Evolutionary conservation across 495 filamentous ascomycete species (phyloP).

Genomic region (Peziza echinospora): DNA sequence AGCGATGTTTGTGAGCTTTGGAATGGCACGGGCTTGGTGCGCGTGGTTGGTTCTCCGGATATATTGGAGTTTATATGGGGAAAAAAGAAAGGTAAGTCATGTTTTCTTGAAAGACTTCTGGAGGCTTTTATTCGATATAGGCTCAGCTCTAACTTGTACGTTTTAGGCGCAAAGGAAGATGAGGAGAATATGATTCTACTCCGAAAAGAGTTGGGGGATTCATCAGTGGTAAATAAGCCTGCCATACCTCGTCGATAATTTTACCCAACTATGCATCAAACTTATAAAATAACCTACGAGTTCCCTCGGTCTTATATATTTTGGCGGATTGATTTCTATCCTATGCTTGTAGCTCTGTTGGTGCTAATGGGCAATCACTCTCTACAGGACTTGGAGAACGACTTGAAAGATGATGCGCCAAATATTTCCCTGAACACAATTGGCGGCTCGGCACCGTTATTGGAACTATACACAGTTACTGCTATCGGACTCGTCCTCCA

Average conservation of each 20-base stretch:
- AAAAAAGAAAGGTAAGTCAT: too few relatives aligned
- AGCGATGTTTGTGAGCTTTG: slow-evolving; percentile 8
- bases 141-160: neutral
- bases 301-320: too few relatives aligned
- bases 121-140: neutral
- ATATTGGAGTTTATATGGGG: slow-evolving; percentile 5
- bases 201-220: neutral
- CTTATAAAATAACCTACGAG: too few relatives aligned
- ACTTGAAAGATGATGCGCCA: neutral
- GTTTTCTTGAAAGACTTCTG: neutral
- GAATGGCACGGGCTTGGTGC: slow-evolving; percentile 11
- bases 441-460: neutral
- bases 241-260: too few relatives aligned
- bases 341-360: neutral
- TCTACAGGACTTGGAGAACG: neutral
- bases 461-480: slow-evolving; percentile 2
- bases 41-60: slow-evolving; percentile 9
- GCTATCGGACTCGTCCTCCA: slow-evolving; percentile 5
- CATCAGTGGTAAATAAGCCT: neutral
- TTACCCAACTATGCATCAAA: too few relatives aligned
- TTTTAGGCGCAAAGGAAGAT: neutral
- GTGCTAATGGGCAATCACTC: neutral
- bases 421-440: slow-evolving; percentile 7
- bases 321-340: neutral
- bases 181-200: neutral